Percentiles rank a stretch among this genome's conserved stretches.
Conservation (phyloP, 768 basidiomycete species). For the Phaeolepiota aurea region DNA sequence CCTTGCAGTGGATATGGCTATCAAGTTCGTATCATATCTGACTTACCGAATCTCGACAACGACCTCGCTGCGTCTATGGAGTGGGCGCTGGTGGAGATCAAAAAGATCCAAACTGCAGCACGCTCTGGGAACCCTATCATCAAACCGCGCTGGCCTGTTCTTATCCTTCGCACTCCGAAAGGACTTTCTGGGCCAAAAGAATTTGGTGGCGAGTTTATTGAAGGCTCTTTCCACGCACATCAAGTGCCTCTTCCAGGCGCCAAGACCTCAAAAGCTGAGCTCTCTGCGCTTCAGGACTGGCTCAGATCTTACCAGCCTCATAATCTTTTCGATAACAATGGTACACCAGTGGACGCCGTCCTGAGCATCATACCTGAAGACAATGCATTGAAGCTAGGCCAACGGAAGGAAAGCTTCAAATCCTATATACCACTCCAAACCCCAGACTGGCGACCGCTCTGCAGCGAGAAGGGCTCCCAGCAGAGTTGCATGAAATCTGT, state of each 20-base stretch:
- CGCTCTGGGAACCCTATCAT: constrained; percentile 66
- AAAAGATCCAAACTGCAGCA: constrained; percentile 72
- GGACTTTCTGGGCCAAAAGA: constrained; percentile 65
- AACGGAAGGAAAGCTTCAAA: constrained; percentile 59
- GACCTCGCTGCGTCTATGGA: constrained; percentile 77
- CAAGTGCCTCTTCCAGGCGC: constrained; percentile 82
- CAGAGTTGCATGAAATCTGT: constrained; percentile 74
- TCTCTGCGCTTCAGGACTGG: constrained; percentile 62
- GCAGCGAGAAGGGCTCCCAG: constrained; percentile 44
- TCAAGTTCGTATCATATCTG: constrained; percentile 75
- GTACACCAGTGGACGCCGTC: constrained; percentile 46
- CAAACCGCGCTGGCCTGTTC: constrained; percentile 89
- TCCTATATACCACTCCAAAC: constrained; percentile 52
- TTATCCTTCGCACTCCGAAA: constrained; percentile 84
- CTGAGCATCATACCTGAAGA: constrained; percentile 47
- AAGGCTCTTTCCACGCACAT: constrained; percentile 79
- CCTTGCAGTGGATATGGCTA: constrained; percentile 71
- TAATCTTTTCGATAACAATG: constrained; percentile 55
- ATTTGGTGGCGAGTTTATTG: constrained; percentile 63
- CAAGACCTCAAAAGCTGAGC: constrained; percentile 55
- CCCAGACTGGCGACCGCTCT: constrained; percentile 56
- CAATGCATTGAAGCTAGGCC: constrained; percentile 59
- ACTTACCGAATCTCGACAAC: constrained; percentile 57
- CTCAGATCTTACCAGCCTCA: constrained; percentile 60
- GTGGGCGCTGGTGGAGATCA: constrained; percentile 71